Evolutionary conservation across 345 rosid genomes (phyloP), one percentile per base, ranked within the genome.

Genomic region (Turritis glabra): DNA sequence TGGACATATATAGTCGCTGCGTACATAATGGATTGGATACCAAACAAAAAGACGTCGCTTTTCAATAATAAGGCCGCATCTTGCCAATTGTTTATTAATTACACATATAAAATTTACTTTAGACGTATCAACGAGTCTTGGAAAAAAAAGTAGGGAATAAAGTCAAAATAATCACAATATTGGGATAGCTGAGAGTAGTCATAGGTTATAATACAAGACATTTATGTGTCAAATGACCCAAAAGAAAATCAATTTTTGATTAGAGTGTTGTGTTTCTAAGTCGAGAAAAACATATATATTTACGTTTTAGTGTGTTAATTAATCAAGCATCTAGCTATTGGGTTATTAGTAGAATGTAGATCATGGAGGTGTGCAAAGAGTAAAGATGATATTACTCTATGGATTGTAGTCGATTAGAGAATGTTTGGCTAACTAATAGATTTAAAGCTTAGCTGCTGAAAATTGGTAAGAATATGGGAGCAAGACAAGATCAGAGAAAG

Each of bases 1-100:
- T 73, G 63, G 32, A 7, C 35, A 64, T 75, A 59, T 58, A 59
- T 59, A 59, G 79, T 75, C 63, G 69, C 51, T 75, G 79, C 68
- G 11, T 75, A 68, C 60, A 62, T 61, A 76, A 61, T 75, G 13
- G 52, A 61, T 75, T 3, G 52, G 79, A 50, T 60, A 51, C 55
- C 29, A 66, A 2, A n/a, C n/a, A n/a, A 47, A 58, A 75, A 60
- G 69, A 68, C 15, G 69, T 75, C 19, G 27, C 79, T 75, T 68
- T 75, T 9, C 56, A 52, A 51, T 75, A 29, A 68, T 47, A 40
- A 51, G 30, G 40, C 29, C 30, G 78, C n/a, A n/a, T n/a, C n/a
- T n/a, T n/a, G 25, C 27, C 40, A 14, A 47, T 52, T 60, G 33
- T 59, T 67, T 67, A 68, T 29, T 25, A 48, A 68, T 29, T 25